These are phyloP conservation scores for Hondaea fermentalgiana DNA, from an alignment of 108 stramenopile genomes.

Conservation along the genomic window DNA sequence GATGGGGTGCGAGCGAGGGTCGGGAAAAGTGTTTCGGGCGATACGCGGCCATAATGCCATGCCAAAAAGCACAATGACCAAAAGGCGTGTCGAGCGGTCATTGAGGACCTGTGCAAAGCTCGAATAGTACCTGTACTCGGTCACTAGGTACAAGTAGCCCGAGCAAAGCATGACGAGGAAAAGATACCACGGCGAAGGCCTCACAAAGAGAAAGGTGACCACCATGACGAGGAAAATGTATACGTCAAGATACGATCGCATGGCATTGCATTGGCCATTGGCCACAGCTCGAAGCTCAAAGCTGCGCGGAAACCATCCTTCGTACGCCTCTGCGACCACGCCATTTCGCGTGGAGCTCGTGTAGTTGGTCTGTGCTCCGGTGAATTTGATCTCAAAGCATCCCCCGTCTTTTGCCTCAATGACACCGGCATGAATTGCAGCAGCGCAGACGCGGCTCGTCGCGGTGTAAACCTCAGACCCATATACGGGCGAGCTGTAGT, in stretches of 20 bases:
- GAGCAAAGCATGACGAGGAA: not conserved
- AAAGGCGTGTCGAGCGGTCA: not conserved
- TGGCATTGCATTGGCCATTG: not conserved
- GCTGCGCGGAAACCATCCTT: not conserved
- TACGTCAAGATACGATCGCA: not conserved
- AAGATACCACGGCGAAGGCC: not conserved
- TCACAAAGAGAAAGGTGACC: not conserved
- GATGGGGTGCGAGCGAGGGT: not conserved
- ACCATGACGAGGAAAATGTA: not conserved
- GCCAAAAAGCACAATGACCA: not conserved
- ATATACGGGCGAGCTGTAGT: not conserved
- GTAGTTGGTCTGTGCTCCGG: not conserved
- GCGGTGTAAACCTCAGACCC: not conserved
- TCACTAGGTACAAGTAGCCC: not conserved
- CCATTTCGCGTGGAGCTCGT: not conserved
- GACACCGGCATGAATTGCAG: conserved; percentile 1
- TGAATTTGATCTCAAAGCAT: not conserved
- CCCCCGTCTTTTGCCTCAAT: not conserved
- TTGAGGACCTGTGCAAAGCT: not conserved
- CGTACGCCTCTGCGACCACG: not conserved
- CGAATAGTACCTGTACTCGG: not conserved
- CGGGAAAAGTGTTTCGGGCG: not conserved
- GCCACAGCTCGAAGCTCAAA: not conserved
- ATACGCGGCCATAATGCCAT: not conserved
- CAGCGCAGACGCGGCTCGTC: not conserved